These are phyloP conservation scores for Phaeodactylum tricornutum DNA, from an alignment of 108 stramenopile genomes.

Conservation along the genomic window DNA sequence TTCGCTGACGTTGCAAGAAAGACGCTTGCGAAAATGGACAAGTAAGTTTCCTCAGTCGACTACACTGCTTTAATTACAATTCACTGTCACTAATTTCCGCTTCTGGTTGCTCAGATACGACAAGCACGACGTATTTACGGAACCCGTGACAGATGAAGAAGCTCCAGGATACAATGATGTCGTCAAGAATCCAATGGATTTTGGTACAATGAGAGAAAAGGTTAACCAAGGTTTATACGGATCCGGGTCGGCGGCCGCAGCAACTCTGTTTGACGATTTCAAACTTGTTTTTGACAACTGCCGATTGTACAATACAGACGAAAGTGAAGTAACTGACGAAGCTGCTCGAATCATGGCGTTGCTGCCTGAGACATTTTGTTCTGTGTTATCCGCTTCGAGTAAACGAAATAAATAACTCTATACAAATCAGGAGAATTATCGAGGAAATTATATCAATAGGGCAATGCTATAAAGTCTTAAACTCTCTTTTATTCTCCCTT, in stretches of 20 bases:
- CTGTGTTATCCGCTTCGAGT: background rate
- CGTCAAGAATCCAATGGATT: conserved; percentile 65
- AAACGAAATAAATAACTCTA: background rate
- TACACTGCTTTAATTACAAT: background rate
- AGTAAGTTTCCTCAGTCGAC: conserved; percentile 9
- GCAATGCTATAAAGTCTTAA: too few relatives aligned
- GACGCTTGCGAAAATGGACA: conserved; percentile 36
- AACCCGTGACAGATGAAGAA: conserved; percentile 53
- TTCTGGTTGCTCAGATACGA: conserved; percentile 35
- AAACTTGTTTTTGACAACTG: conserved; percentile 73
- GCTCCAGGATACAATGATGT: conserved; percentile 65
- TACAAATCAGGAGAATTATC: too few relatives aligned
- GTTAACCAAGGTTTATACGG: conserved; percentile 63
- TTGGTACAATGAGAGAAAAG: conserved; percentile 57
- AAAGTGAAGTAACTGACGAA: conserved; percentile 62
- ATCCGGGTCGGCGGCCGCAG: conserved; percentile 40
- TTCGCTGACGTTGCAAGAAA: conserved; percentile 52
- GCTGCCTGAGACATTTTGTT: conserved; percentile 41
- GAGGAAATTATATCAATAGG: too few relatives aligned
- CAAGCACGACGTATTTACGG: conserved; percentile 52
- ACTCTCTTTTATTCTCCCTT: too few relatives aligned
- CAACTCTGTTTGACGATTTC: conserved; percentile 53
- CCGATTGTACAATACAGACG: conserved; percentile 46
- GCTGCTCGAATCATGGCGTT: conserved; percentile 43
- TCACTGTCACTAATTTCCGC: background rate